phyloP scores from a whole-genome alignment of 1,284 basidiomycete species.

The Grifola frondosa region DNA sequence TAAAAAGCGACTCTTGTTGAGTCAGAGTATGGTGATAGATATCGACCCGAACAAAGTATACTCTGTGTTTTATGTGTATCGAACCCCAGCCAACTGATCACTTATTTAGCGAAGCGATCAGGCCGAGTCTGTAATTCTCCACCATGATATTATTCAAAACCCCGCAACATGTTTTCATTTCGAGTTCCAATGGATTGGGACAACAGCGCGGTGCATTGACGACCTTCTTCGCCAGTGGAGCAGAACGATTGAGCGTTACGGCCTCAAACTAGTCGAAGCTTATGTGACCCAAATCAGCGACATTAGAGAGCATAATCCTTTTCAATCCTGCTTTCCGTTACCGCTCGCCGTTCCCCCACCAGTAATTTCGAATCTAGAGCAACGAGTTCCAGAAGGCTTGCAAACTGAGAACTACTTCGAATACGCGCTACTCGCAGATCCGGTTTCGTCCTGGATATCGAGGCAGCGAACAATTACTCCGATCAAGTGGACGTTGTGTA shows the following conservation, averaged over 20 bases:
- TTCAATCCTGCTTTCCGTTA: slow-evolving; percentile 86
- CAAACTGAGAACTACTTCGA: slow-evolving; percentile 76
- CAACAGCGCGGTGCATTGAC: slow-evolving; percentile 94
- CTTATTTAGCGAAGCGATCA: slow-evolving; percentile 71
- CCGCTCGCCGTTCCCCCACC: slow-evolving; percentile 75
- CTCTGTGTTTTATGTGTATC: neutral
- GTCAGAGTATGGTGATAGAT: slow-evolving; percentile 86
- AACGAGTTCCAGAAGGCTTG: slow-evolving; percentile 63
- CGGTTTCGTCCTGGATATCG: slow-evolving; percentile 86
- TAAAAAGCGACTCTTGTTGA: slow-evolving; percentile 75
- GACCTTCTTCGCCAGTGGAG: slow-evolving; percentile 86
- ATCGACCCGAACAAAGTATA: slow-evolving; percentile 77
- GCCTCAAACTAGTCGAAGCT: slow-evolving; percentile 89
- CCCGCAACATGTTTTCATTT: slow-evolving; percentile 91
- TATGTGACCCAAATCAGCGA: slow-evolving; percentile 88
- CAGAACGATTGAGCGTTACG: slow-evolving; percentile 85
- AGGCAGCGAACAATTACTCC: slow-evolving; percentile 76
- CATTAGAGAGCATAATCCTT: slow-evolving; percentile 78
- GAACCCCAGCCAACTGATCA: neutral
- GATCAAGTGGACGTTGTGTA: slow-evolving; percentile 83
- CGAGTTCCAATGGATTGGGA: slow-evolving; percentile 96
- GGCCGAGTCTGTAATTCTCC: slow-evolving; percentile 83
- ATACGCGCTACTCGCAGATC: slow-evolving; percentile 76
- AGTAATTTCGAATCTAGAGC: slow-evolving; percentile 64
- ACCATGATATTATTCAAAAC: slow-evolving; percentile 92